Conservation (phyloP, 31 red algal species). For the Porphyra umbilicalis region DNA sequence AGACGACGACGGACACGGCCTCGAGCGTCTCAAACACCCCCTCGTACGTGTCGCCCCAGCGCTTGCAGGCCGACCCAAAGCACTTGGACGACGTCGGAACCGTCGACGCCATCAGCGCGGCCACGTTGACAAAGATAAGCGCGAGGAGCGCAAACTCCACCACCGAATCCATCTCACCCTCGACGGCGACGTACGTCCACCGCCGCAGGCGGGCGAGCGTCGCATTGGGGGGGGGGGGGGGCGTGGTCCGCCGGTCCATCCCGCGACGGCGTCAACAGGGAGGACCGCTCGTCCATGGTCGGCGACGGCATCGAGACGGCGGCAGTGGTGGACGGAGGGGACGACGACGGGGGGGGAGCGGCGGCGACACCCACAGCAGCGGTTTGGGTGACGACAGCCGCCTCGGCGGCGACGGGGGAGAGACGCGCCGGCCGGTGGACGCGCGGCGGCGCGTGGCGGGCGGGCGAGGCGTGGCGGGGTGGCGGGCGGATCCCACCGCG, state of each 20-base stretch:
- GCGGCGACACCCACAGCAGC: no score
- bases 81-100: slow-evolving; percentile 42
- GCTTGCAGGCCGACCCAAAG: slow-evolving; percentile 62
- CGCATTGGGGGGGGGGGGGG: neutral
- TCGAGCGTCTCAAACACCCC: slow-evolving; percentile 54
- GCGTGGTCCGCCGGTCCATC: neutral
- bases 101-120: slow-evolving; percentile 44
- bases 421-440: no score
- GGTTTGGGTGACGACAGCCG: no score
- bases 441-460: neutral
- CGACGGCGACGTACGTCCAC: slow-evolving; percentile 48
- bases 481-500: neutral
- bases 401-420: no score
- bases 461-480: neutral
- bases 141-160: slow-evolving; percentile 60
- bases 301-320: no score
- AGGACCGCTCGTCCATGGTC: neutral
- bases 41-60: slow-evolving; percentile 66
- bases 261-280: neutral
- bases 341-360: neutral
- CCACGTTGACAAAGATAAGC: slow-evolving; percentile 67
- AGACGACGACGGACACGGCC: slow-evolving; percentile 60
- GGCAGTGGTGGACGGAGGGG: neutral
- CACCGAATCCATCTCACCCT: slow-evolving; percentile 76
- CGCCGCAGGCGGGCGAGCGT: neutral